These are phyloP conservation scores for Aspergillus uvarum DNA, from an alignment of 2,329 filamentous ascomycete genomes.

Conservation along the genomic window DNA sequence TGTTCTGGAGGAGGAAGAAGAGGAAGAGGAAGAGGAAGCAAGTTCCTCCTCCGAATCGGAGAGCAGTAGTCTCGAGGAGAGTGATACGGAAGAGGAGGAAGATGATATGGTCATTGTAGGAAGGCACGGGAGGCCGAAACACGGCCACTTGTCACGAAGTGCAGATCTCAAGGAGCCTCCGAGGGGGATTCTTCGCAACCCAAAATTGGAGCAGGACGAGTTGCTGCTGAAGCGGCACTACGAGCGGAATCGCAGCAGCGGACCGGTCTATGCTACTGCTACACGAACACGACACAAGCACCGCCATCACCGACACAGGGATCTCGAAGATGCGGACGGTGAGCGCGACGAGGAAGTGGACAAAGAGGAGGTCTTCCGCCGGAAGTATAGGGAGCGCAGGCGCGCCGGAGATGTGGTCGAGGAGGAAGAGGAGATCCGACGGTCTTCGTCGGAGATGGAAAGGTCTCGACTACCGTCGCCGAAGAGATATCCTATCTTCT, in stretches of 20 bases:
- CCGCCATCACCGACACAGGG: slow-evolving; percentile 16
- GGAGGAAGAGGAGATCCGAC: slow-evolving; percentile 43
- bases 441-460: slow-evolving; percentile 30
- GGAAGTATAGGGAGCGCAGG: slow-evolving; percentile 27
- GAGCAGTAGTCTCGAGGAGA: slow-evolving; percentile 1
- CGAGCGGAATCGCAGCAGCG: slow-evolving; percentile 9
- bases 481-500: slow-evolving; percentile 2
- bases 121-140: slow-evolving; percentile 7
- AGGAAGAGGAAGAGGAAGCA: slow-evolving; percentile 12
- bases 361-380: slow-evolving; percentile 32
- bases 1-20: slow-evolving; percentile 2
- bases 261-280: slow-evolving; percentile 4
- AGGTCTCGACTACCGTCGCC: slow-evolving; percentile 38
- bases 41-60: slow-evolving; percentile 13
- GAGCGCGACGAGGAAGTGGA: slow-evolving; percentile 27
- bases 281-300: slow-evolving; percentile 13
- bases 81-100: slow-evolving; percentile 19
- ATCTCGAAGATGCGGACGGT: slow-evolving; percentile 9
- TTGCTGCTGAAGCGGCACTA: slow-evolving; percentile 8
- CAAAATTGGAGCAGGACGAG: slow-evolving; percentile 11
- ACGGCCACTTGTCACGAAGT: slow-evolving; percentile 5
- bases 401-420: slow-evolving; percentile 28
- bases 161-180: slow-evolving; percentile 8
- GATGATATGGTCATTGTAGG: slow-evolving; percentile 7
- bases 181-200: slow-evolving; percentile 1